Percentiles rank a stretch among this genome's conserved stretches.
These are phyloP conservation scores for Leucocoprinus sp. DNA, from an alignment of 768 basidiomycete genomes.

Conservation along the genomic window DNA sequence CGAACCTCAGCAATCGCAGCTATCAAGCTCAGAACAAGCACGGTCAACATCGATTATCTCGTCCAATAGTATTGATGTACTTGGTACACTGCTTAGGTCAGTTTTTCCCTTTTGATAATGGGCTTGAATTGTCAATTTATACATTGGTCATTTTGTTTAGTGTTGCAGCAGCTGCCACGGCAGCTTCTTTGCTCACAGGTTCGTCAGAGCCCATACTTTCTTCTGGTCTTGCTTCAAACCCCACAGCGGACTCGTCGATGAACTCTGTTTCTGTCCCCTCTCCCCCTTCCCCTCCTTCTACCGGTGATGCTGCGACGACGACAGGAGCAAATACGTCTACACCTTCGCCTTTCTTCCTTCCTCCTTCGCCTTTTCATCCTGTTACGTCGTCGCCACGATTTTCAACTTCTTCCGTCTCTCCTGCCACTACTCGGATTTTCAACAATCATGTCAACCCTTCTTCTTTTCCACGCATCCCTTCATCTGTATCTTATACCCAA, in stretches of 20 bases:
- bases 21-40: neutral
- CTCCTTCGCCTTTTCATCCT: conserved; percentile 1
- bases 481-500: conserved; percentile 6
- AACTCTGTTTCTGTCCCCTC: conserved; percentile 5
- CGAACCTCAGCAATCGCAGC: neutral
- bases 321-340: no score
- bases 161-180: conserved; percentile 88
- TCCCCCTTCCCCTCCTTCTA: no score
- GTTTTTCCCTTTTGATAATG: conserved; percentile 15
- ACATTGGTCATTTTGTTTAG: conserved; percentile 26
- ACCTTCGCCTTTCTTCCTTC: neutral
- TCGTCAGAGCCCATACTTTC: conserved; percentile 58
- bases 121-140: neutral
- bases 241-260: conserved; percentile 13
- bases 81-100: conserved; percentile 77
- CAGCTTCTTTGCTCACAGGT: conserved; percentile 74
- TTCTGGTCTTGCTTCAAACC: conserved; percentile 38
- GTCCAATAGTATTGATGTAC: conserved; percentile 71
- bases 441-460: no score
- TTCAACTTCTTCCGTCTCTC: no score
- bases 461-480: conserved; percentile 31
- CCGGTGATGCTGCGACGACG: no score
- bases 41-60: conserved; percentile 28
- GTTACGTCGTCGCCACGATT: no score
- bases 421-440: no score